A percentile compares a stretch with the other conserved stretches of the same genome.
phyloP scores from a whole-genome alignment of 441 rosid genomes.

The Capsella rubella region DNA sequence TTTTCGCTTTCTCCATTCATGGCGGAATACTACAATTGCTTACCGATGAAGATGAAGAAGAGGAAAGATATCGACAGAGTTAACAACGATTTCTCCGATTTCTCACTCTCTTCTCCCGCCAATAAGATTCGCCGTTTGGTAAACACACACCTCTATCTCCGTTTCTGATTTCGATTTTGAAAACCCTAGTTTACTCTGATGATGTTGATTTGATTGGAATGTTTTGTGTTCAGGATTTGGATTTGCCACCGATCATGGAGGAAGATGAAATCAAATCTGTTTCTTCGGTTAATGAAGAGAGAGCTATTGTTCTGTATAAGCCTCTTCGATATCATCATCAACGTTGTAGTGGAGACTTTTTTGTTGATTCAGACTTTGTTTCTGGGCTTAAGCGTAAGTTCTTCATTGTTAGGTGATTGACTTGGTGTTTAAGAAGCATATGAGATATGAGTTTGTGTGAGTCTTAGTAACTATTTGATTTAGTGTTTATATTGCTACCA shows the following conservation, averaged over 20 bases:
- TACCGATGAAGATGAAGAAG: constrained; percentile 57
- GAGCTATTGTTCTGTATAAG: constrained; percentile 70
- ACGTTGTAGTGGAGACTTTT: constrained; percentile 37
- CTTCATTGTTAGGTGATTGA: too few species aligned
- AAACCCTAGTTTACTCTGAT: neutral
- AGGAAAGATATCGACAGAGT: constrained; percentile 69
- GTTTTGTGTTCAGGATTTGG: constrained; percentile 49
- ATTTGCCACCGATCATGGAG: constrained; percentile 59
- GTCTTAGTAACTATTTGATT: neutral
- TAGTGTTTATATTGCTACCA: neutral
- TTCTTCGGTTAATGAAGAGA: constrained; percentile 55
- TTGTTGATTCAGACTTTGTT: constrained; percentile 55
- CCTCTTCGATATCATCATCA: constrained; percentile 44
- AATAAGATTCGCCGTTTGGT: constrained; percentile 86
- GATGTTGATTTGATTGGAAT: neutral
- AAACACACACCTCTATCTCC: neutral
- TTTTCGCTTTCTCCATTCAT: neutral
- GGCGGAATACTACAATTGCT: constrained; percentile 31
- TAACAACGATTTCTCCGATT: constrained; percentile 80
- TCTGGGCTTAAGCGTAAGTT: constrained; percentile 68
- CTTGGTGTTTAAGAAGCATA: too few species aligned
- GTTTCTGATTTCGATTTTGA: neutral
- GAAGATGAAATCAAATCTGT: constrained; percentile 14
- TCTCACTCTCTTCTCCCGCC: constrained; percentile 82
- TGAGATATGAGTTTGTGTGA: neutral